These are phyloP conservation scores for Saccharomycopsis hybrid DNA, from an alignment of 1,139 yeast genomes.

Conservation along the genomic window DNA sequence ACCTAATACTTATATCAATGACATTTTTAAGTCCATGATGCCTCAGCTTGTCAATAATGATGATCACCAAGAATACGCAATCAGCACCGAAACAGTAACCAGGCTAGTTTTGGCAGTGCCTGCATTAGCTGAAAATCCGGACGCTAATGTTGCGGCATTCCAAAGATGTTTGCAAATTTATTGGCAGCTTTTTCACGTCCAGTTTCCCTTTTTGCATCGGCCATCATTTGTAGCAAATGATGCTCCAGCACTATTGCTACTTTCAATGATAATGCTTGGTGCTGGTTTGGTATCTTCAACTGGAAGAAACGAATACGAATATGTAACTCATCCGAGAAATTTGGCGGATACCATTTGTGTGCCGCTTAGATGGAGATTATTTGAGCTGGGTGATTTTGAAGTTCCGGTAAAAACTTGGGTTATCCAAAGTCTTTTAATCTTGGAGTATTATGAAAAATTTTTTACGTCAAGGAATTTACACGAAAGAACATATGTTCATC, in stretches of 20 bases:
- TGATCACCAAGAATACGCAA: constrained; percentile 6
- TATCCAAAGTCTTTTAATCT: constrained; percentile 52
- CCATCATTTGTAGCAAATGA: constrained; percentile 55
- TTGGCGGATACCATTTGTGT: constrained; percentile 47
- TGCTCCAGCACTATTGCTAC: constrained; percentile 46
- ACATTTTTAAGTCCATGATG: constrained; percentile 8
- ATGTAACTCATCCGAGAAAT: constrained; percentile 26
- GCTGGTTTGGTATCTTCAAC: constrained; percentile 32
- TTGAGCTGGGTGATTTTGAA: constrained; percentile 52
- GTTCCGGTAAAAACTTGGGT: constrained; percentile 63
- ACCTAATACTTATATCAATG: constrained; percentile 7
- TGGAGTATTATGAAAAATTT: constrained; percentile 65
- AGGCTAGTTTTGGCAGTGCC: constrained; percentile 8
- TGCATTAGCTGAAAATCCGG: constrained; percentile 15
- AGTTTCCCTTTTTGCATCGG: constrained; percentile 53
- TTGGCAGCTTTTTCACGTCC: constrained; percentile 58
- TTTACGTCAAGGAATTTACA: constrained; percentile 52
- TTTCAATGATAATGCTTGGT: constrained; percentile 54
- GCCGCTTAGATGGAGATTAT: constrained; percentile 58
- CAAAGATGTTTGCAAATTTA: constrained; percentile 33
- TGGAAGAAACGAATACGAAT: constrained; percentile 22
- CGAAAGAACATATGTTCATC: constrained; percentile 72
- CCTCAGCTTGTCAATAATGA: constrained; percentile 1
- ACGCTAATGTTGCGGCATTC: constrained; percentile 24
- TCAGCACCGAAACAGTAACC: constrained; percentile 3